Base-by-base conservation (phyloP, 495 filamentous ascomycete genomes). In the Gamarada debralockiae region DNA sequence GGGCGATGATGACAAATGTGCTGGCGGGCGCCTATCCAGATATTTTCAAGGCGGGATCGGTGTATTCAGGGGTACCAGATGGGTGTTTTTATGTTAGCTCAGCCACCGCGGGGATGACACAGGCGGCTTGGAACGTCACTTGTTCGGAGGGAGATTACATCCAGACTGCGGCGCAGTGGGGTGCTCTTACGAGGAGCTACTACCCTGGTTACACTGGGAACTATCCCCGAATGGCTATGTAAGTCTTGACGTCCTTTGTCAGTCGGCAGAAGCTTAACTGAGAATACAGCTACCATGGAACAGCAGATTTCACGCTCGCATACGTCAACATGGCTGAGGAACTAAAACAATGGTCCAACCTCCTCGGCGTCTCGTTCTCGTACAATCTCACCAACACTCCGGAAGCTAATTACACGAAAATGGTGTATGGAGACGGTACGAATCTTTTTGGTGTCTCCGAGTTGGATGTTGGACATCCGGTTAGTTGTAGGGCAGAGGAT, bases 1-100 rank as follows among this genome's bases (percentile, higher is more conserved):
- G 79, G 1, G 80, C 71, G 9, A 80, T 74, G 67, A 83, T 83
- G 80, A 76, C 75, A 47, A 74, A 76, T 46, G 73, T 78, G 4
- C 64, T 77, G n/a, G 51, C 69, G 3, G 73, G 70, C 7, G 66
- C 73, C 17, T 77, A 76, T 60, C 74, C 77, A n/a, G 75, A 80
- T 21, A 62, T 79, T 4, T 78, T 79, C 66, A 70, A 71, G 51
- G 76, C 72, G 14, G 75, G 67, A 14, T 63, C 70, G 37, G 63
- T 72, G 53, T 80, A 72, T 58, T 74, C 73, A 20, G 75, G 76
- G 23, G 71, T 74, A 3, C 74, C 75, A 0, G 72, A 69, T 60
- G 73, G 73, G 31, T 79, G 74, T 59, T 78, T 77, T 50, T 61
- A 55, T 49, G 72, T 73, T 46, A 44, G 64, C 1, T 70, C 69